Conservation (phyloP, 257 asterid species). For the Plantago elongata region DNA sequence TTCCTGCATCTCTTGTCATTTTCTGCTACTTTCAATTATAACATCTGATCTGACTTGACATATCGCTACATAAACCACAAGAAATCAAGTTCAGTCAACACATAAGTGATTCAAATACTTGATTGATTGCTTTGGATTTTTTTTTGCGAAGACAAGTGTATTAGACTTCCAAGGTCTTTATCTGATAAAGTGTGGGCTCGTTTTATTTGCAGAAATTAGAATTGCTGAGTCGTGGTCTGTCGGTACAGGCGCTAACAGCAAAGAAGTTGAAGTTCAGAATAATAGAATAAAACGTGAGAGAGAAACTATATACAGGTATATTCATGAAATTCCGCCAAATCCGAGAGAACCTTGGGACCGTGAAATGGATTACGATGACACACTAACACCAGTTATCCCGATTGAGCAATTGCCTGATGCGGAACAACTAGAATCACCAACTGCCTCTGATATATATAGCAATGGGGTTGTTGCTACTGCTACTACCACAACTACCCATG, state of each 20-base stretch:
- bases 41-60: too few relatives aligned
- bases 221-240: conserved; percentile 53
- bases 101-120: too few relatives aligned
- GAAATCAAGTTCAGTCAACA: too few relatives aligned
- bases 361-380: conserved; percentile 89
- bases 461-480: conserved; percentile 21
- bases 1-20: too few relatives aligned
- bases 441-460: conserved; percentile 16
- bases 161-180: background rate
- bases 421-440: conserved; percentile 43
- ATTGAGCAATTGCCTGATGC: conserved; percentile 71
- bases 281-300: conserved; percentile 73
- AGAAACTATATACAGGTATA: conserved; percentile 56
- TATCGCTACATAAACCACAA: too few relatives aligned
- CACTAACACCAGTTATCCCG: conserved; percentile 73
- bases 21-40: too few relatives aligned
- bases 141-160: background rate
- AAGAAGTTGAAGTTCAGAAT: conserved; percentile 89
- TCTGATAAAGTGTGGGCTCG: conserved; percentile 4
- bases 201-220: conserved; percentile 57
- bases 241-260: conserved; percentile 61
- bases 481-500: background rate
- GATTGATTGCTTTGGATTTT: too few relatives aligned
- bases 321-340: conserved; percentile 66
- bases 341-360: conserved; percentile 98